Conservation (phyloP, 441 rosid genomes). For the Mallotus repandus region DNA sequence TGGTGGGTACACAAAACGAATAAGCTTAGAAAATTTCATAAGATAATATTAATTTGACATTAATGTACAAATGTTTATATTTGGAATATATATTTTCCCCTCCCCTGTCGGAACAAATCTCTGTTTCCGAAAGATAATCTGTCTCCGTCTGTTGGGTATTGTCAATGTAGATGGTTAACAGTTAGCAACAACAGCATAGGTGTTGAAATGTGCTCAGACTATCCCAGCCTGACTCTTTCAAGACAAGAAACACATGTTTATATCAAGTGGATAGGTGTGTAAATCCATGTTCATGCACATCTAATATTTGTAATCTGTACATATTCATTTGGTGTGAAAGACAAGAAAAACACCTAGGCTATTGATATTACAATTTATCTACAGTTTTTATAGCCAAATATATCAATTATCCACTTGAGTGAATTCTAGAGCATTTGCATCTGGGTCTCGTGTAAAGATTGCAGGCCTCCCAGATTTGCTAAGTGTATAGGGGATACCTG, state of each 20-base stretch:
- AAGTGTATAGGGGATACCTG: slow-evolving; percentile 79
- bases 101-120: not conserved
- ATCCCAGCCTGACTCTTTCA: too few relatives aligned
- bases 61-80: not conserved
- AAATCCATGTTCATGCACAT: not conserved
- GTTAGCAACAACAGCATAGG: too few relatives aligned
- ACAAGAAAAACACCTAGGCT: not conserved
- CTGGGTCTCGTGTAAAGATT: slow-evolving; percentile 85
- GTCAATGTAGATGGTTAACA: too few relatives aligned
- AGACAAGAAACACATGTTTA: not conserved
- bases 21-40: not conserved
- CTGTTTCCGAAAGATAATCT: not conserved
- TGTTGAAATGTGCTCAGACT: too few relatives aligned
- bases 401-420: slow-evolving; percentile 50
- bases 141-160: too few relatives aligned
- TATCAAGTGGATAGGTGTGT: not conserved
- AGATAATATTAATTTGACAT: not conserved
- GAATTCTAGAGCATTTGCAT: slow-evolving; percentile 88
- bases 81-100: not conserved
- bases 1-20: not conserved
- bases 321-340: not conserved
- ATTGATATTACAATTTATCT: not conserved
- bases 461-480: slow-evolving; percentile 94
- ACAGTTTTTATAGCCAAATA: not conserved
- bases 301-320: slow-evolving; percentile 1